Conservation (phyloP, 2,329 filamentous ascomycete genomes). For the Amylocarpus encephaloides region DNA sequence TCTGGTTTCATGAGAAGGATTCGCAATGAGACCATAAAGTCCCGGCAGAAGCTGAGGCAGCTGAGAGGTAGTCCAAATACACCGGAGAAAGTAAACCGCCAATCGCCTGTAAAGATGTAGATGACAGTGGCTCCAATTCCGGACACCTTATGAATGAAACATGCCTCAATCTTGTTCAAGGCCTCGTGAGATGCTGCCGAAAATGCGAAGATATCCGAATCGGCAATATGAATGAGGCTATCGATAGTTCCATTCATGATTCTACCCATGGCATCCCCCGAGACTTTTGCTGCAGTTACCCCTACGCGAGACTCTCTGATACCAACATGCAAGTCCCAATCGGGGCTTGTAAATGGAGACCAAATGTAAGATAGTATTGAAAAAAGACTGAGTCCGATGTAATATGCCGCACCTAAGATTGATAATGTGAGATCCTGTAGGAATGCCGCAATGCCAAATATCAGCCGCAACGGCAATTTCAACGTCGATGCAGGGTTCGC, state of each 20-base stretch:
- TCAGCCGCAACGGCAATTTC: slow-evolving; percentile 63
- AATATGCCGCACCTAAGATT: slow-evolving; percentile 49
- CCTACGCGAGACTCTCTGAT: slow-evolving; percentile 6
- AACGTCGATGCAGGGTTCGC: slow-evolving; percentile 69
- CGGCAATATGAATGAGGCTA: slow-evolving; percentile 37
- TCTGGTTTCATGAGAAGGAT: slow-evolving; percentile 39
- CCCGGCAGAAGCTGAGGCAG: slow-evolving; percentile 7
- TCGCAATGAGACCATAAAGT: slow-evolving; percentile 31
- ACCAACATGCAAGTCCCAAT: background rate
- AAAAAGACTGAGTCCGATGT: slow-evolving; percentile 20
- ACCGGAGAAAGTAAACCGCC: slow-evolving; percentile 26
- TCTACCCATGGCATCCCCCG: slow-evolving; percentile 26
- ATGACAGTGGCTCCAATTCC: slow-evolving; percentile 35
- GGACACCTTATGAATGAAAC: slow-evolving; percentile 39
- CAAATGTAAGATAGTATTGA: slow-evolving; percentile 16
- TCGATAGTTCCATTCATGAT: slow-evolving; percentile 46
- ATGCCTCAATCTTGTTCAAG: slow-evolving; percentile 52
- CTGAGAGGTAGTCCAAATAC: slow-evolving; percentile 6
- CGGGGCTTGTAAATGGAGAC: slow-evolving; percentile 5
- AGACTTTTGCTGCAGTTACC: slow-evolving; percentile 20
- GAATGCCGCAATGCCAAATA: slow-evolving; percentile 71
- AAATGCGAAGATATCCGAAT: slow-evolving; percentile 66
- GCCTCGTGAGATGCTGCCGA: slow-evolving; percentile 71
- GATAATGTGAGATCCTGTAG: slow-evolving; percentile 71
- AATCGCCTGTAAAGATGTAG: slow-evolving; percentile 42